Evolutionary conservation across 768 basidiomycete species (phyloP), one percentile per base, ranked within the genome.

Genomic region (Clavaria fumosa): DNA sequence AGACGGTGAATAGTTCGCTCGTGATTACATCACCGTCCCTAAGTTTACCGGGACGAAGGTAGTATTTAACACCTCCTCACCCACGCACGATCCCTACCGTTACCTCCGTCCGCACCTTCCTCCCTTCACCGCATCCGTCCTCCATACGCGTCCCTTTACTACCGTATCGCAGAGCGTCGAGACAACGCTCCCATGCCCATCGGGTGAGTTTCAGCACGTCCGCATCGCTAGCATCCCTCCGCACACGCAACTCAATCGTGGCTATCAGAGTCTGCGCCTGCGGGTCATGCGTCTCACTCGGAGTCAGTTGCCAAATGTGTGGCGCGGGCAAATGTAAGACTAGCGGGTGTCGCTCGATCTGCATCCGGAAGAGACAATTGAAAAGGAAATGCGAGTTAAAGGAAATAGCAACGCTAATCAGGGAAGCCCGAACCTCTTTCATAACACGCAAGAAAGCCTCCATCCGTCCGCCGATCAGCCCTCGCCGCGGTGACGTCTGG

Each of bases 261-360:
- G 85, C 74, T 10, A 93, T 67, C 41, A 86, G 61, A 24, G 59
- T 31, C 23, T 35, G 30, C 24, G 30, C 18, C 19, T 12, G 23
- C 14, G 23, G 11, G 6, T 22, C 23, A 3, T 55, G 44, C 5
- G 54, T 48, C 4, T 56, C 48, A 14, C 58, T 49, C 0, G 77
- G 73, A 1, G 72, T 67, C 30, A 91, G 70, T 49, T 90, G 85
- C 85, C 85, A 91, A 38, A 91, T 75, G 44, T 88, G 84, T 1
- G 85, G 86, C 7, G 82, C 75, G 1, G 81, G 78, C 7, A 93
- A 68, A 50, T 86, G 82, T 0, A 82, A 51, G 18, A 95, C 80
- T 43, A 81, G 69, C 0, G 85, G 82, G 44, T 93, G 86, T 2
- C 78, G 67, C 51, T 90, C 84, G 43, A 91, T 69, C 81, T 86